Evolutionary conservation across 345 rosid species (phyloP), one percentile per base, ranked within the genome.

Genomic region (Camelina laxa): DNA sequence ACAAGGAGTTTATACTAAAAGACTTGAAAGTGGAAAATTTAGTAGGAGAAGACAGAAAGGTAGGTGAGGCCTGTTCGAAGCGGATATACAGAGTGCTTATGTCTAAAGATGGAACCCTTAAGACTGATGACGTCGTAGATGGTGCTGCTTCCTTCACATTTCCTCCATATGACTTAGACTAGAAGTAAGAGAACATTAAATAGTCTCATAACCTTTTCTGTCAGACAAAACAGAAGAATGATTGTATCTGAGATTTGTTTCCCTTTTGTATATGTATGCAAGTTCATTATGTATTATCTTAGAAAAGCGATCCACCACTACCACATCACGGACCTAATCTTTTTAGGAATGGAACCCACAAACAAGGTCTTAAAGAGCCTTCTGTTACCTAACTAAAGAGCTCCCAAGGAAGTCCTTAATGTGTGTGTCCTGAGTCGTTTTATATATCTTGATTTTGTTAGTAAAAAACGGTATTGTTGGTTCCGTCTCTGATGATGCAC

Each of bases 21-120:
- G 90, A 95, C 73, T 80, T 95, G 85, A 75, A 69, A 0, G 74
- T 85, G 2, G 96, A 94, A 81, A 90, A 87, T 6, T 67, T 91
- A 64, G 70, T 87, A 7, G 87, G 91, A 9, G 86, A 76, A 27
- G 93, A 88, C 36, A 84, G 83, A 78, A 80, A 87, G 71, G 78
- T 90, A 45, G 99, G 99, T n/a, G 89, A 88, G 82, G 74, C 85
- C 47, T 90, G 96, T 79, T 95, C 97, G 0, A 90, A 89, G 80
- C 86, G 96, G 65, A 88, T 95, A 48, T 92, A 85, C 76, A 84
- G 96, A 82, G 79, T 95, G 68, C 86, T 90, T 22, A 90, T 92
- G 92, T 92, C 97, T 79, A 80, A 75, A 56, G 83, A 69, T 60
- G 90, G 88, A 74, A 72, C 81, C 75, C 83, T 90, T 38, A 90